A percentile compares a stretch with the other conserved stretches of the same genome.
Conservation (phyloP, 352 stramenopile species). For the Phytophthora citrophthora region DNA sequence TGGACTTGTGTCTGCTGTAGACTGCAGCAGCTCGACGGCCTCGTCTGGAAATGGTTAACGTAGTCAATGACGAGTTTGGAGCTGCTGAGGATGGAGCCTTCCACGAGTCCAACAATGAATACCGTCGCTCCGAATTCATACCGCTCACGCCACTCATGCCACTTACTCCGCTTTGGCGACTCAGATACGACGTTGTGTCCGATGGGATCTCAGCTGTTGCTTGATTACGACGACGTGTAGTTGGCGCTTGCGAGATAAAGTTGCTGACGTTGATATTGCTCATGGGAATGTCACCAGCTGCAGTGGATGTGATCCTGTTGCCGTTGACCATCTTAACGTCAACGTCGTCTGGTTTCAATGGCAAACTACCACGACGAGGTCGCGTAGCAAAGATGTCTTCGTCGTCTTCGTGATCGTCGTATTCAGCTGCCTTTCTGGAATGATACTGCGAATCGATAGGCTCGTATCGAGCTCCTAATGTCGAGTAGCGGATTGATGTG, state of each 20-base stretch:
- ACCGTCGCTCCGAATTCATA: constrained; percentile 57
- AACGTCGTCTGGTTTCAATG: constrained; percentile 28
- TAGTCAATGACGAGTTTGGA: constrained; percentile 70
- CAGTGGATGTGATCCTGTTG: constrained; percentile 1
- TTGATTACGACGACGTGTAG: constrained; percentile 14
- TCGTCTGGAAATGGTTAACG: constrained; percentile 73
- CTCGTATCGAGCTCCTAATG: constrained; percentile 69
- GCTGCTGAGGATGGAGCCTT: constrained; percentile 58
- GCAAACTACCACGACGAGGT: constrained; percentile 50
- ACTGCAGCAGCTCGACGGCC: constrained; percentile 63
- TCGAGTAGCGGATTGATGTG: constrained; percentile 54
- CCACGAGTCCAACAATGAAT: constrained; percentile 80
- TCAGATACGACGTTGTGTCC: constrained; percentile 42
- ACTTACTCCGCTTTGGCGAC: constrained; percentile 33
- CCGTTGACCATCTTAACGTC: constrained; percentile 24
- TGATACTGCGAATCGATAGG: constrained; percentile 74
- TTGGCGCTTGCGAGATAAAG: constrained; percentile 24
- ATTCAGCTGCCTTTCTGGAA: constrained; percentile 73
- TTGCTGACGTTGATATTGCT: constrained; percentile 42
- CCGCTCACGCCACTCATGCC: constrained; percentile 30
- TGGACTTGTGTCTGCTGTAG: constrained; percentile 73
- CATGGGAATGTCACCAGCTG: constrained; percentile 33
- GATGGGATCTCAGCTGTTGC: constrained; percentile 21
- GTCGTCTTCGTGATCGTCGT: constrained; percentile 56
- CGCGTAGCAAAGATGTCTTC: constrained; percentile 32